Evolutionary conservation across 2,329 filamentous ascomycete species (phyloP).

Genomic region (Neoscytalidium dimidiatum): DNA sequence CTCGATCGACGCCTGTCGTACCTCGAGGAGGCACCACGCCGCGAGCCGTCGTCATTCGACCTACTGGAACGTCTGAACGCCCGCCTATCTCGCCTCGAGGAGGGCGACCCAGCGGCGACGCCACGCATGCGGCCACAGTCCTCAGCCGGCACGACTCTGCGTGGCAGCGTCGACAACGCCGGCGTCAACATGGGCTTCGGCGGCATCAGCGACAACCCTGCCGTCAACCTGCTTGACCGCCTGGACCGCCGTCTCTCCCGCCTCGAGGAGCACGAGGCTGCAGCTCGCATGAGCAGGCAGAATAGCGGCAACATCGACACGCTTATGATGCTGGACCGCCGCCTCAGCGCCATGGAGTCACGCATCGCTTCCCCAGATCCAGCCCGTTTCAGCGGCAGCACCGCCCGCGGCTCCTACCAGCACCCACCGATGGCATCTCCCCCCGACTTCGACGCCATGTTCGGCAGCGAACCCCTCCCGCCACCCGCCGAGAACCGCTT

Average conservation of each 20-base stretch:
- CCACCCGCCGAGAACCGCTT: constrained; percentile 7
- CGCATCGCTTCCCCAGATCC: not conserved
- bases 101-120: not conserved
- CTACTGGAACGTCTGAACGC: constrained; percentile 13
- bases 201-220: not conserved
- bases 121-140: not conserved
- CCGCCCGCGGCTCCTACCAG: not conserved
- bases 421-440: not conserved
- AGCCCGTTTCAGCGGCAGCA: not conserved
- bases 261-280: constrained; percentile 15
- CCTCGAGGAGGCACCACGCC: constrained; percentile 16
- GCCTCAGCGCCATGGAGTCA: constrained; percentile 10
- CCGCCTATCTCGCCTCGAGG: constrained; percentile 11
- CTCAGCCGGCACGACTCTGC: not conserved
- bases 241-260: constrained; percentile 14
- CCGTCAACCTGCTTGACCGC: constrained; percentile 16
- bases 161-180: not conserved
- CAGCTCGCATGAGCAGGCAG: not conserved
- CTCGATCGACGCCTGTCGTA: constrained; percentile 16
- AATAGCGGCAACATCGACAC: constrained; percentile 8
- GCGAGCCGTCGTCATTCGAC: not conserved
- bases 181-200: not conserved
- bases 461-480: not conserved
- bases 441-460: not conserved
- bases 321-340: constrained; percentile 8